phyloP scores from a whole-genome alignment of 1,284 basidiomycete species.

The Agaricales sp. region DNA sequence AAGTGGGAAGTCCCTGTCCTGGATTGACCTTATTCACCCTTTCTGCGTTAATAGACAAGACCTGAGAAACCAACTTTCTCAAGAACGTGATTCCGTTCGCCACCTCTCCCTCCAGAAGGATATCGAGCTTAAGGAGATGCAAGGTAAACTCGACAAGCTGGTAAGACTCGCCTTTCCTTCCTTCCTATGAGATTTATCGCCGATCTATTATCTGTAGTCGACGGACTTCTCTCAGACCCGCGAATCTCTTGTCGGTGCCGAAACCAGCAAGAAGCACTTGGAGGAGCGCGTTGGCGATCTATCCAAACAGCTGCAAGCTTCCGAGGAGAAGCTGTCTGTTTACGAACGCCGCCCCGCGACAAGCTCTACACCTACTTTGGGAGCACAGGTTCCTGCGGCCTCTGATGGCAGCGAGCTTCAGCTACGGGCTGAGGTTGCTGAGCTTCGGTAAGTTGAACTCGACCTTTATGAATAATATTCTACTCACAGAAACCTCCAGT shows the following conservation, averaged over 20 bases:
- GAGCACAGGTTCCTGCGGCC: too few relatives aligned
- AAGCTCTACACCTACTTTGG: slow-evolving; percentile 20
- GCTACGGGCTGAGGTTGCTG: slow-evolving; percentile 77
- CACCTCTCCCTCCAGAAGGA: slow-evolving; percentile 71
- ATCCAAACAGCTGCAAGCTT: slow-evolving; percentile 60
- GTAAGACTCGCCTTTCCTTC: slow-evolving; percentile 31
- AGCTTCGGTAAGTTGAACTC: slow-evolving; percentile 50
- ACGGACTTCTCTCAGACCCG: slow-evolving; percentile 62
- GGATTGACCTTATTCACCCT: too few relatives aligned
- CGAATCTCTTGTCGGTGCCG: slow-evolving; percentile 64
- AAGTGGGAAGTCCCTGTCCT: too few relatives aligned
- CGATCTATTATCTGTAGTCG: slow-evolving; percentile 25
- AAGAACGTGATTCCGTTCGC: slow-evolving; percentile 73
- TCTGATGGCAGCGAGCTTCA: slow-evolving; percentile 61
- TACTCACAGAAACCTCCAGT: slow-evolving; percentile 36
- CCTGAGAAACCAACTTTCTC: slow-evolving; percentile 61
- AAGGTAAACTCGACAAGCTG: slow-evolving; percentile 60
- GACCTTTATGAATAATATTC: background rate
- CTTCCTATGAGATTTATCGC: background rate
- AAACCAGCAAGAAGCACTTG: slow-evolving; percentile 75
- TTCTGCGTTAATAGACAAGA: slow-evolving; percentile 59
- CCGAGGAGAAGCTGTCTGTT: slow-evolving; percentile 76
- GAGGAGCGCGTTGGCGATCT: slow-evolving; percentile 71
- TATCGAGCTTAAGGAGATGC: slow-evolving; percentile 70
- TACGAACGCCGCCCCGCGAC: slow-evolving; percentile 62